Evolutionary conservation across 331 rosid species (phyloP).

Genomic region (Quercus tomentella): DNA sequence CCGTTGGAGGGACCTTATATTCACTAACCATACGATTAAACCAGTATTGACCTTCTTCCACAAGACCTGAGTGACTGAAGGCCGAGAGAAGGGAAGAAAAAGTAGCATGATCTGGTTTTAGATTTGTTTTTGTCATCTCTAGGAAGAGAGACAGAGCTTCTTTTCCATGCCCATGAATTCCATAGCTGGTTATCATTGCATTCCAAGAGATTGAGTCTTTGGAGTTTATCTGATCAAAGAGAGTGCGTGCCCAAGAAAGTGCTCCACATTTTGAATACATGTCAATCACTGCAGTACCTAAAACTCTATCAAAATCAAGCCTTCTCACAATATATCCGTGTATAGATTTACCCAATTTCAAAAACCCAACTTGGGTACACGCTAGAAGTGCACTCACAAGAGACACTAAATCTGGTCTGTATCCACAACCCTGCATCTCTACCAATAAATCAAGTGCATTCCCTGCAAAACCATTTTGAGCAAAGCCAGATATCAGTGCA

Average conservation of each 20-base stretch:
- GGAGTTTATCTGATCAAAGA: constrained; percentile 25
- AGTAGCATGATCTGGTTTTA: constrained; percentile 42
- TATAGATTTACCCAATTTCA: constrained; percentile 39
- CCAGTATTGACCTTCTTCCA: constrained; percentile 40
- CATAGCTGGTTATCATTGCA: constrained; percentile 41
- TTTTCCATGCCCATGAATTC: constrained; percentile 38
- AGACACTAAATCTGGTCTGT: constrained; percentile 24
- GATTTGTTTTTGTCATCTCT: constrained; percentile 25
- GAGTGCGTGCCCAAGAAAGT: constrained; percentile 25
- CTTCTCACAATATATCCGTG: constrained; percentile 33
- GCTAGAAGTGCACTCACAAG: constrained; percentile 39
- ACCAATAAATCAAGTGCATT: constrained; percentile 27
- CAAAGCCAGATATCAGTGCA: constrained; percentile 40
- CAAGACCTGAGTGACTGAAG: constrained; percentile 46
- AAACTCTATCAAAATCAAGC: constrained; percentile 22
- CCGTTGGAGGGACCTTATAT: constrained; percentile 32
- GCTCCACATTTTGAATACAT: constrained; percentile 56
- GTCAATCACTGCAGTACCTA: constrained; percentile 41
- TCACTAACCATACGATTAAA: constrained; percentile 26
- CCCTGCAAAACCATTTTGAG: constrained; percentile 41
- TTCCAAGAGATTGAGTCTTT: constrained; percentile 41
- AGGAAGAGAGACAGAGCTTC: constrained; percentile 42
- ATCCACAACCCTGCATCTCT: constrained; percentile 33
- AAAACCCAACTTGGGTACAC: constrained; percentile 33
- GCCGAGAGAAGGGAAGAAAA: constrained; percentile 48